phyloP scores from a whole-genome alignment of 108 stramenopile genomes.

The Cyclostephanos invisitatus region DNA sequence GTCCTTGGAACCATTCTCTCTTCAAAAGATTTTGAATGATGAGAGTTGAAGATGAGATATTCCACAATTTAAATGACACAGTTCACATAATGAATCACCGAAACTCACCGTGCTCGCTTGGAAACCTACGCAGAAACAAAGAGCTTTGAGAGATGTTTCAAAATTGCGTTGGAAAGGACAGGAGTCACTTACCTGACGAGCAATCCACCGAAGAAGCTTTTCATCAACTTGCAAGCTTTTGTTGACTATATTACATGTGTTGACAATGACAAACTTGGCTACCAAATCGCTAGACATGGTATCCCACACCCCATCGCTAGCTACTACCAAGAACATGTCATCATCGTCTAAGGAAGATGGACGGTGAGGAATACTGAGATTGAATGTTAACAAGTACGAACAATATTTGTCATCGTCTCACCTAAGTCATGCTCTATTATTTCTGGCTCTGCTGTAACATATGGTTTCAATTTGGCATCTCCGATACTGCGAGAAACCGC shows the following conservation, averaged over 20 bases:
- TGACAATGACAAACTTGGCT: slow-evolving; percentile 82
- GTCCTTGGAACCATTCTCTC: slow-evolving; percentile 81
- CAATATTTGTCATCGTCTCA: neutral
- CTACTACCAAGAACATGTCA: slow-evolving; percentile 88
- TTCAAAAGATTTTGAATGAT: slow-evolving; percentile 3
- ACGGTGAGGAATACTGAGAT: neutral
- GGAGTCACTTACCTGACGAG: slow-evolving; percentile 52
- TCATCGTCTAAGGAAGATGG: slow-evolving; percentile 52
- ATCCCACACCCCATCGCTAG: slow-evolving; percentile 89
- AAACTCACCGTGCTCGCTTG: slow-evolving; percentile 66
- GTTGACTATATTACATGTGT: slow-evolving; percentile 84
- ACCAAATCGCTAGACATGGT: slow-evolving; percentile 86
- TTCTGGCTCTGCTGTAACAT: slow-evolving; percentile 85
- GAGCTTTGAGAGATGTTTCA: neutral
- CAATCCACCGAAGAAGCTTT: slow-evolving; percentile 80
- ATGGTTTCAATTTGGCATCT: slow-evolving; percentile 90
- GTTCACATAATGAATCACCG: neutral
- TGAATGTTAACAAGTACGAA: neutral
- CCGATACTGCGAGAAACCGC: slow-evolving; percentile 95
- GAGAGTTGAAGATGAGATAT: neutral
- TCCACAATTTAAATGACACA: neutral
- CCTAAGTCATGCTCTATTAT: slow-evolving; percentile 76
- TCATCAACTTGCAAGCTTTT: slow-evolving; percentile 71
- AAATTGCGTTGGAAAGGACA: neutral
- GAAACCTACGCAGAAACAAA: slow-evolving; percentile 26